Conservation (phyloP, 208 protist genomes). For the Trypanosoma melophagium region DNA sequence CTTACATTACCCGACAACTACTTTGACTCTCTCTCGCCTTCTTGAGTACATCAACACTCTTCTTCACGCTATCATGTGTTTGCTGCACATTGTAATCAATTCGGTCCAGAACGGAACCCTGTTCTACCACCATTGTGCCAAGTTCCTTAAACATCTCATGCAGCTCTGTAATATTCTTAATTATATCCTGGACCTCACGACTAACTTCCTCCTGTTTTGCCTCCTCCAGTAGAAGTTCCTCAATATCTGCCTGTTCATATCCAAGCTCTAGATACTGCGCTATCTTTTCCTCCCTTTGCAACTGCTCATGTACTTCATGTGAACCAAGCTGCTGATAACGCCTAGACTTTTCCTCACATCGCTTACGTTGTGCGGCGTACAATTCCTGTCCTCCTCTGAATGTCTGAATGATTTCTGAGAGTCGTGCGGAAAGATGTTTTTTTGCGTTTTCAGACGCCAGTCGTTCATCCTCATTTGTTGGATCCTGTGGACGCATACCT, state of each 20-base stretch:
- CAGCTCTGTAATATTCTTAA: constrained; percentile 82
- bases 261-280: constrained; percentile 75
- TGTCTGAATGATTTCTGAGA: constrained; percentile 37
- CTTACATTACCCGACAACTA: constrained; percentile 58
- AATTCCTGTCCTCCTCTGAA: constrained; percentile 66
- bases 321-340: constrained; percentile 65
- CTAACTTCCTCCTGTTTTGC: constrained; percentile 52
- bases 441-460: constrained; percentile 45
- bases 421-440: constrained; percentile 40
- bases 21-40: constrained; percentile 81
- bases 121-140: constrained; percentile 71
- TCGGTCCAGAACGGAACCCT: constrained; percentile 90
- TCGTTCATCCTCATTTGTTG: constrained; percentile 50
- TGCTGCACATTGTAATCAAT: constrained; percentile 91
- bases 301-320: constrained; percentile 43
- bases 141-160: constrained; percentile 86
- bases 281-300: constrained; percentile 59
- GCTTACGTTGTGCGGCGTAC: constrained; percentile 51
- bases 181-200: constrained; percentile 79
- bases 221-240: constrained; percentile 71
- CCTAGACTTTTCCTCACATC: constrained; percentile 45
- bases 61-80: constrained; percentile 41
- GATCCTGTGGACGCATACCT: constrained; percentile 39
- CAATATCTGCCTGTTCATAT: constrained; percentile 77
- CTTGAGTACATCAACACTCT: constrained; percentile 70